These are phyloP conservation scores for Pilatotrama ljubarskyi DNA, from an alignment of 768 basidiomycete genomes.

Conservation along the genomic window DNA sequence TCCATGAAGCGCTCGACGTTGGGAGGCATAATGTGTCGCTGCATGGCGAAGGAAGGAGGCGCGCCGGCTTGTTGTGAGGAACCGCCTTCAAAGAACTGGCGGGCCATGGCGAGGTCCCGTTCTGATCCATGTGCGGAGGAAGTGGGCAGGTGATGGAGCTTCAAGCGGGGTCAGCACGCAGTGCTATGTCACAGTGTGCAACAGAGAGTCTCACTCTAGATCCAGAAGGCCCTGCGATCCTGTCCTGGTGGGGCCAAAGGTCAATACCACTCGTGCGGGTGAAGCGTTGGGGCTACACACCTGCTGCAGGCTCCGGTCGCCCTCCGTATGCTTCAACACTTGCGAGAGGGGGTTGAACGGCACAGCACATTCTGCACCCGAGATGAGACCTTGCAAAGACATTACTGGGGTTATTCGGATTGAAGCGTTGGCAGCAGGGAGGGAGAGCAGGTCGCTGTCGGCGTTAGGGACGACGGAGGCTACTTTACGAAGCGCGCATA, in stretches of 20 bases:
- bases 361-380: conserved; percentile 87
- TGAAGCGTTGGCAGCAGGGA: background rate
- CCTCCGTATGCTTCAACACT: conserved; percentile 87
- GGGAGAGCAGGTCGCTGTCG: background rate
- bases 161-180: background rate
- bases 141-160: conserved; percentile 79
- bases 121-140: conserved; percentile 54
- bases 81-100: conserved; percentile 71
- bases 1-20: conserved; percentile 32
- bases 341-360: conserved; percentile 85
- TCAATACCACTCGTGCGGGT: background rate
- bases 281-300: conserved; percentile 41
- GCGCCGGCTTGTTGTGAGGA: conserved; percentile 34
- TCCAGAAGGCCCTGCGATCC: conserved; percentile 70
- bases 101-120: conserved; percentile 72
- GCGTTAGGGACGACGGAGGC: background rate
- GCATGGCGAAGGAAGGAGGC: conserved; percentile 37
- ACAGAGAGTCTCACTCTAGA: conserved; percentile 55
- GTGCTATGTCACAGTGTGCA: background rate
- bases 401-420: conserved; percentile 35
- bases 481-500: conserved; percentile 9
- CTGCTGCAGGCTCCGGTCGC: conserved; percentile 85
- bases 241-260: conserved; percentile 52
- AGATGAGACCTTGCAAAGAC: conserved; percentile 79
- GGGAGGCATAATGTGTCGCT: conserved; percentile 33